Conservation (phyloP, 164 flowering plant species). For the Brasenia schreberi region DNA sequence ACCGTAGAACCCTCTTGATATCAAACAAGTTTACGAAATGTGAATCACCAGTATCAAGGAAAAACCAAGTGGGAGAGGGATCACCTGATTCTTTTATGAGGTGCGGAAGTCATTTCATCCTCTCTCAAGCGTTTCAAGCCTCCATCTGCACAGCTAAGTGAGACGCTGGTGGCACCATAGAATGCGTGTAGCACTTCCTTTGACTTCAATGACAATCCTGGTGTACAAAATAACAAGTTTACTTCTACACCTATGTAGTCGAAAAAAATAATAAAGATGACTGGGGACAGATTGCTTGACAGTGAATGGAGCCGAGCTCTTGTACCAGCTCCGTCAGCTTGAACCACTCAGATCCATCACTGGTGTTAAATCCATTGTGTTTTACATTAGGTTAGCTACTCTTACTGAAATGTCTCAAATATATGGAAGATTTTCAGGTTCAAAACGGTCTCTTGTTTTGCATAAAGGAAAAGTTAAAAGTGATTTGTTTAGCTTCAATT, state of each 20-base stretch:
- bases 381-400: no score
- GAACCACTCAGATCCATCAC: background rate
- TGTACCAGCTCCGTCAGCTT: background rate
- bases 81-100: conserved; percentile 2
- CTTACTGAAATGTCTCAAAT: no score
- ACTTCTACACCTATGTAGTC: background rate
- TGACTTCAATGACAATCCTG: background rate
- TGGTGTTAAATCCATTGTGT: background rate
- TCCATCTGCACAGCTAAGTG: conserved; percentile 2
- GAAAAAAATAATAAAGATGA: background rate
- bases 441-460: no score
- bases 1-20: no score
- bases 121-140: conserved; percentile 7
- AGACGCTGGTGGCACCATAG: background rate
- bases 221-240: background rate
- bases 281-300: background rate
- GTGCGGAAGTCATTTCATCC: conserved; percentile 2
- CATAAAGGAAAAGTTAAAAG: no score
- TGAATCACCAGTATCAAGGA: no score
- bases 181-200: background rate
- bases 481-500: no score
- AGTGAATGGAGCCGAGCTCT: background rate
- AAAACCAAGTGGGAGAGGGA: no score
- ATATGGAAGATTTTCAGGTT: no score
- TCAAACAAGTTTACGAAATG: no score